These are phyloP conservation scores for Erodium trifolium DNA, from an alignment of 441 rosid genomes.

Conservation along the genomic window DNA sequence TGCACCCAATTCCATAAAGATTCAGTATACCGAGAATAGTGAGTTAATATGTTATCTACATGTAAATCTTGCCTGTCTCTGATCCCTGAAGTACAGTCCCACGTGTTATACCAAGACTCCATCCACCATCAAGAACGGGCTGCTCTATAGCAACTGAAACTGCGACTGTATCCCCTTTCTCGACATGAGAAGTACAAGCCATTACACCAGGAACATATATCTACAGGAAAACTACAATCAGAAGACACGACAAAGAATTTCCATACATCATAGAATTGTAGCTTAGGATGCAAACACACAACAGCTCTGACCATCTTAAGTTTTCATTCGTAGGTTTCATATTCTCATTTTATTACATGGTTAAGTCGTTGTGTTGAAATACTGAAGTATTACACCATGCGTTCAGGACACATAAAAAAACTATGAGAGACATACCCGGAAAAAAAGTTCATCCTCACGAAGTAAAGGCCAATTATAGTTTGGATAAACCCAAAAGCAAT, in stretches of 20 bases:
- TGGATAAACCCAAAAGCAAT: not conserved
- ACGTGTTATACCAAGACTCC: slow-evolving; percentile 78
- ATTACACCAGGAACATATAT: slow-evolving; percentile 88
- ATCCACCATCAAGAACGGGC: slow-evolving; percentile 53
- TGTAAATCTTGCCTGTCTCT: slow-evolving; percentile 46
- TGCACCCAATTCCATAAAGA: not conserved
- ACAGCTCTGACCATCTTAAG: not conserved
- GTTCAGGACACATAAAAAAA: not conserved
- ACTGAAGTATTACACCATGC: not conserved
- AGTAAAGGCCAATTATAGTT: not conserved
- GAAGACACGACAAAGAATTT: slow-evolving; percentile 10
- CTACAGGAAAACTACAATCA: slow-evolving; percentile 38
- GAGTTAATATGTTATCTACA: slow-evolving; percentile 13
- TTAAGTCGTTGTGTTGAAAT: slow-evolving; percentile 1
- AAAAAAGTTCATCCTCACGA: not conserved
- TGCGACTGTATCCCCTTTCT: slow-evolving; percentile 82
- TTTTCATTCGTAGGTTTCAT: not conserved
- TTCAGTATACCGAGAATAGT: not conserved
- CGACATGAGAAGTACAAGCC: slow-evolving; percentile 96
- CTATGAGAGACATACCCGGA: not conserved
- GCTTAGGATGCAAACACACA: not conserved
- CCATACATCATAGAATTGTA: not conserved
- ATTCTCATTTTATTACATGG: not conserved
- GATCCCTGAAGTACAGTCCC: slow-evolving; percentile 82
- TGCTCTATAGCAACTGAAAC: slow-evolving; percentile 91